Percentiles rank a stretch among this genome's conserved stretches.
Conservation (phyloP, 352 stramenopile genomes). For the Pythium pyrilobum region DNA sequence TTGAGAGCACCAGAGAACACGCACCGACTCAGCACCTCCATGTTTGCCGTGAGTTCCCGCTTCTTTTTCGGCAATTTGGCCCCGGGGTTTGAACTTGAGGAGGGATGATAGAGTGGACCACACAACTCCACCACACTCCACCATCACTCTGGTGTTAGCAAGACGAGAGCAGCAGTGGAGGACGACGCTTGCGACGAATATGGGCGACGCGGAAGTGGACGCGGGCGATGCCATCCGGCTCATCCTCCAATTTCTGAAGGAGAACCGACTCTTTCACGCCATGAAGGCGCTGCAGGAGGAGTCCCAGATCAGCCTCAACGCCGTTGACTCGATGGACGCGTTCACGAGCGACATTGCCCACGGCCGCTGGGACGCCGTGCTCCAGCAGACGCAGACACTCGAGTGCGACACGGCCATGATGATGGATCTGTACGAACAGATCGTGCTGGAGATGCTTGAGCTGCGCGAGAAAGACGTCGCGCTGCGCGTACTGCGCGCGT, state of each 20-base stretch:
- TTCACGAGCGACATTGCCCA: conserved; percentile 72
- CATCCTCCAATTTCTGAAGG: conserved; percentile 90
- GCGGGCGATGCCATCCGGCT: conserved; percentile 82
- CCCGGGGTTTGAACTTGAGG: neutral
- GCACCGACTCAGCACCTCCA: conserved; percentile 23
- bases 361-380: conserved; percentile 87
- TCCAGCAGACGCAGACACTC: conserved; percentile 80
- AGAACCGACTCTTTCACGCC: conserved; percentile 82
- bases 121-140: neutral
- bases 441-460: conserved; percentile 87
- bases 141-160: neutral
- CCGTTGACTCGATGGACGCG: conserved; percentile 82
- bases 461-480: conserved; percentile 77
- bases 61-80: conserved; percentile 1
- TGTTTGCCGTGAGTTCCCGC: conserved; percentile 6
- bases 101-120: conserved; percentile 6
- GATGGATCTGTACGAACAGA: conserved; percentile 87
- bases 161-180: neutral
- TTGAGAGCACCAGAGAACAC: neutral
- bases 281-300: conserved; percentile 87
- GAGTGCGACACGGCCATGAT: conserved; percentile 65
- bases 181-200: too few relatives aligned
- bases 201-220: conserved; percentile 43
- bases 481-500: conserved; percentile 44
- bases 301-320: conserved; percentile 80